phyloP scores from a whole-genome alignment of 1,139 yeast species.

The Zygotorulaspora mrakii region DNA sequence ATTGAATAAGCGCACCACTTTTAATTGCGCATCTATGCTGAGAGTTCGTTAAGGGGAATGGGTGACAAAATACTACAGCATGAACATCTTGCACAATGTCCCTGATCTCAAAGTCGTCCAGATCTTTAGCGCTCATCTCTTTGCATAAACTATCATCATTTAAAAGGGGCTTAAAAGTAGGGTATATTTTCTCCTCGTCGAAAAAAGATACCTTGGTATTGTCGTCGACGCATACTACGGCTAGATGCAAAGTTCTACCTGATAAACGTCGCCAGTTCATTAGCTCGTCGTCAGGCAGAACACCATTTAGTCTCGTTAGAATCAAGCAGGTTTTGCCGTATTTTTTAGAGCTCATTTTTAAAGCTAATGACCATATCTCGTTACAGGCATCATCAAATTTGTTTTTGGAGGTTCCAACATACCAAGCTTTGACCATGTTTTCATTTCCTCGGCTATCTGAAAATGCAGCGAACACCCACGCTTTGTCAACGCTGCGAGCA shows the following conservation, averaged over 20 bases:
- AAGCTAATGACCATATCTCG: conserved; percentile 56
- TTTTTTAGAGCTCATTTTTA: conserved; percentile 39
- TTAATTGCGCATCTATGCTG: conserved; percentile 68
- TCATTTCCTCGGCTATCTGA: conserved; percentile 75
- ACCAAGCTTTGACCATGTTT: conserved; percentile 66
- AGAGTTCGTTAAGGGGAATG: conserved; percentile 64
- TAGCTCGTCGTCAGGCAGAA: conserved; percentile 74
- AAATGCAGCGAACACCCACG: conserved; percentile 89
- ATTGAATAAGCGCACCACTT: conserved; percentile 63
- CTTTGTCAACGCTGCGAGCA: conserved; percentile 72
- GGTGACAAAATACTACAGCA: conserved; percentile 58
- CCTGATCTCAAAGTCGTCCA: conserved; percentile 44
- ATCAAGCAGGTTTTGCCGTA: conserved; percentile 61
- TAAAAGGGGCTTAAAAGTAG: conserved; percentile 36
- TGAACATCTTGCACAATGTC: conserved; percentile 56
- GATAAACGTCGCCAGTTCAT: conserved; percentile 74
- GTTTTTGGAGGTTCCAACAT: conserved; percentile 44
- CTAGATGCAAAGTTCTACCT: conserved; percentile 57
- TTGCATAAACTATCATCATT: conserved; percentile 26
- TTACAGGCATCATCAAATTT: conserved; percentile 54
- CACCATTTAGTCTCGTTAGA: conserved; percentile 63
- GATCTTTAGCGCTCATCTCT: conserved; percentile 17
- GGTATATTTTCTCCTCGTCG: conserved; percentile 36
- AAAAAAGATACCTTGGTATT: conserved; percentile 55
- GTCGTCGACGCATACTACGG: conserved; percentile 70